These are phyloP conservation scores for Puccinia horiana DNA, from an alignment of 1,284 basidiomycete genomes.

Conservation along the genomic window DNA sequence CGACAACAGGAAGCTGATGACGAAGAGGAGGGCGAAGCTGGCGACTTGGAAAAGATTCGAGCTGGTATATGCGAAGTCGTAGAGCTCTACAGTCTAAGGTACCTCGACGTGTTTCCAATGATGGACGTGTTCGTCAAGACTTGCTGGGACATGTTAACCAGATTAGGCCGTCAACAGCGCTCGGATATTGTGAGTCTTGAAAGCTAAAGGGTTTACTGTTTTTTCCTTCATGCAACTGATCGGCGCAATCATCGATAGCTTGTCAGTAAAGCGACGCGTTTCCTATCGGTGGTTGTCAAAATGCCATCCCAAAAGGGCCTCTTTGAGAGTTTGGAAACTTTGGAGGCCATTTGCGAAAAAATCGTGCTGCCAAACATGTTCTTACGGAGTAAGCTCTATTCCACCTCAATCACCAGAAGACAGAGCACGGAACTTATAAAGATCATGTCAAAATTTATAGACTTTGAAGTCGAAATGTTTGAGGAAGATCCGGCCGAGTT, in stretches of 20 bases:
- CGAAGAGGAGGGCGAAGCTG: slow-evolving; percentile 80
- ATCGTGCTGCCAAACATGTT: slow-evolving; percentile 91
- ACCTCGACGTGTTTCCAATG: slow-evolving; percentile 74
- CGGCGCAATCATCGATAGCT: slow-evolving; percentile 62
- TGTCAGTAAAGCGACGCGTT: slow-evolving; percentile 87
- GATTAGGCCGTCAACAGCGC: slow-evolving; percentile 70
- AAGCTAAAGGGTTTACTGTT: not conserved
- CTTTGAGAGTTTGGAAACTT: slow-evolving; percentile 70
- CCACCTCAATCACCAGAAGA: not conserved
- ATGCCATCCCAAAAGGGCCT: slow-evolving; percentile 62
- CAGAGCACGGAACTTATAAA: not conserved
- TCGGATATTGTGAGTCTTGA: slow-evolving; percentile 73
- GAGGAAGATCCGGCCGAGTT: slow-evolving; percentile 97
- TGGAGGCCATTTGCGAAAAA: slow-evolving; percentile 79
- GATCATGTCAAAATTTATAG: slow-evolving; percentile 56
- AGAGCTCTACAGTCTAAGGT: slow-evolving; percentile 88
- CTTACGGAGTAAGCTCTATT: slow-evolving; percentile 63
- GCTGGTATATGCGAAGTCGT: slow-evolving; percentile 87
- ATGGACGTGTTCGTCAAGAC: slow-evolving; percentile 71
- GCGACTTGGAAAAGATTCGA: slow-evolving; percentile 80
- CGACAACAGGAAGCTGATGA: slow-evolving; percentile 57
- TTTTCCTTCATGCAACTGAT: not conserved
- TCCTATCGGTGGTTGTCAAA: slow-evolving; percentile 83
- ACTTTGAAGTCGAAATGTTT: slow-evolving; percentile 91
- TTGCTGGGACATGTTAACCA: slow-evolving; percentile 86